Evolutionary conservation across 805 yeast species (phyloP), one percentile per base, ranked within the genome.

Genomic region (Saccharomycopsis vini): DNA sequence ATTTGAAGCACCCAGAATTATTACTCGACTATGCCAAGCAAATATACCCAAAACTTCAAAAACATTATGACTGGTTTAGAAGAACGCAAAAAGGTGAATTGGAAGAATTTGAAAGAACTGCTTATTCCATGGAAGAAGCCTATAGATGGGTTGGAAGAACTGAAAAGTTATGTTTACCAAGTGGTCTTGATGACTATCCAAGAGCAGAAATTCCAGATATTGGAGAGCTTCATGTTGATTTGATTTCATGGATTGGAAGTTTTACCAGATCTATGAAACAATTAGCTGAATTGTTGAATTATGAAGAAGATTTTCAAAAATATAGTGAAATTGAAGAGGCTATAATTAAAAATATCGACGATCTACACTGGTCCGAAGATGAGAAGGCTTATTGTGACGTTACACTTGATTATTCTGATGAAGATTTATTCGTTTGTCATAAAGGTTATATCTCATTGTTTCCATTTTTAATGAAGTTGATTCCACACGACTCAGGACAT

Each of bases 61-160:
- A 64, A 21, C 97, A 92, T 58, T 90, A 78, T 59, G 77, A 83
- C 43, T 82, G 95, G 90, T 89, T 88, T 62, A 72, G 90, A 50
- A 62, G 64, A 29, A 80, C 95, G 1, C 98, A 92, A 60, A 64
- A 62, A 34, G 97, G 97, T 2, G 79, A 73, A 49, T 57, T 76
- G 9, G 77, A 72, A 9, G 89, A 81, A 45, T 84, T 84, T 62
- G 89, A 75, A 30, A 69, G 94, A 51, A 64, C 66, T 7, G 63
- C 69, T 16, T 63, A 68, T 18, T 70, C 80, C 3, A 42, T 50
- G 3, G 48, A 57, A 19, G 56, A 60, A 5, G 95, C 88, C 58
- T 92, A 82, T 59, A 71, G 95, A 59, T 92, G 98, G 98, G 73
- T 87, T 46, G 98, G 97, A 4, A 76, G 97, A 52, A 84, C 96